These are phyloP conservation scores for Salvia sclarea DNA, from an alignment of 305 asterid genomes.

Conservation along the genomic window DNA sequence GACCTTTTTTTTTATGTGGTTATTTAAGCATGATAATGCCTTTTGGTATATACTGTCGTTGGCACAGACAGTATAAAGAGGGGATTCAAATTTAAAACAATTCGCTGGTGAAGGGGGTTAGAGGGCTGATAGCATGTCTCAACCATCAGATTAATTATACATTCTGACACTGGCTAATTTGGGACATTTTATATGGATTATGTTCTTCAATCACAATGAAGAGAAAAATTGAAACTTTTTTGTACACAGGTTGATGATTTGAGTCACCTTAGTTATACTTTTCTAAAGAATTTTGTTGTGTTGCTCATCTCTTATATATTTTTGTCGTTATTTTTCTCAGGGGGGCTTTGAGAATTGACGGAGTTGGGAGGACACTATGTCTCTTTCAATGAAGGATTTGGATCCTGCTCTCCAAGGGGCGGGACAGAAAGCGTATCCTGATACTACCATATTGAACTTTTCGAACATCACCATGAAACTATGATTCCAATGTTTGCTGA, in stretches of 20 bases:
- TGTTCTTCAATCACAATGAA: neutral
- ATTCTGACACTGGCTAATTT: too few relatives aligned
- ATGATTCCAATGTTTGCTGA: constrained; percentile 19
- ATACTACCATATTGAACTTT: constrained; percentile 24
- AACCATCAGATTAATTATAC: too few relatives aligned
- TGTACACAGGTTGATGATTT: too few relatives aligned
- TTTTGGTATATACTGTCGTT: constrained; percentile 19
- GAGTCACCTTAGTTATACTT: too few relatives aligned
- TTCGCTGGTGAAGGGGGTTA: too few relatives aligned
- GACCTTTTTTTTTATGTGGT: too few relatives aligned
- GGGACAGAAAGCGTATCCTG: constrained; percentile 97
- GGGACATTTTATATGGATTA: neutral
- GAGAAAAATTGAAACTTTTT: neutral
- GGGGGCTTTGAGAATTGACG: constrained; percentile 24
- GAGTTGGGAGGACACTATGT: constrained; percentile 50
- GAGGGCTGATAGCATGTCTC: too few relatives aligned
- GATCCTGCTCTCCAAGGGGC: constrained; percentile 95
- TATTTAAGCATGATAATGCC: constrained; percentile 14
- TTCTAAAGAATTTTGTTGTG: too few relatives aligned
- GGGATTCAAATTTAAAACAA: constrained; percentile 26
- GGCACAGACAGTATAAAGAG: constrained; percentile 2
- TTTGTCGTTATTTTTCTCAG: constrained; percentile 37
- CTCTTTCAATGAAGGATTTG: constrained; percentile 82
- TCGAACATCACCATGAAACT: constrained; percentile 17
- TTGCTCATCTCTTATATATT: constrained; percentile 23